Evolutionary conservation across 176 grass and related monocot genomes (phyloP).

Genomic region (Saccharum spontaneum): DNA sequence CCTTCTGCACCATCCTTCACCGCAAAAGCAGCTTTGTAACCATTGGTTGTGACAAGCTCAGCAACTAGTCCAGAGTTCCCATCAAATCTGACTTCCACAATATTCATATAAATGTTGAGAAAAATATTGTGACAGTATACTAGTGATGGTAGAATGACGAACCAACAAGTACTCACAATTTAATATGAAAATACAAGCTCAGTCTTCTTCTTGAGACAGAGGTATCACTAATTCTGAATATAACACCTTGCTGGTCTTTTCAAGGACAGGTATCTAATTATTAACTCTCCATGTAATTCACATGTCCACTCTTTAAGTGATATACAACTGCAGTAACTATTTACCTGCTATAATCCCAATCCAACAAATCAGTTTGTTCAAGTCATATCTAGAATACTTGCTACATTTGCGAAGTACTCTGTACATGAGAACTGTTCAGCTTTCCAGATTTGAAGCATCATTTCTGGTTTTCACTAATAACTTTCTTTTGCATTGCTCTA

Average conservation of each 20-base stretch:
- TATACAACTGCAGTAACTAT: neutral
- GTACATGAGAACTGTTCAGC: neutral
- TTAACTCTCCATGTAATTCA: neutral
- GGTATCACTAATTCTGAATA: neutral
- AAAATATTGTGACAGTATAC: neutral
- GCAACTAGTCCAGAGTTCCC: constrained; percentile 81
- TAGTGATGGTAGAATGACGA: neutral
- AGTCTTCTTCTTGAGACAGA: neutral
- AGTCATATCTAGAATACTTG: neutral
- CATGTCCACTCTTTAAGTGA: neutral
- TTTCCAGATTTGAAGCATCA: neutral
- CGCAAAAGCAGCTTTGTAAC: constrained; percentile 85
- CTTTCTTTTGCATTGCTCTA: neutral
- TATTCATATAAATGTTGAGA: constrained; percentile 24
- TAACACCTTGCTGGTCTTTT: neutral
- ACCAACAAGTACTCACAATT: neutral
- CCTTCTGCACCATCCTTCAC: constrained; percentile 95
- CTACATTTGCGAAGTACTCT: neutral
- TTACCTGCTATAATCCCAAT: neutral
- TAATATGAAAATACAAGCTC: neutral
- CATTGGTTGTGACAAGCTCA: constrained; percentile 81
- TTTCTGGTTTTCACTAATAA: neutral
- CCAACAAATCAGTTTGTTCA: neutral
- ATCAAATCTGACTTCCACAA: constrained; percentile 69
- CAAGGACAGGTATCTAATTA: neutral